Evolutionary conservation across 1,284 basidiomycete genomes (phyloP).

Genomic region (Malassezia psittaci): DNA sequence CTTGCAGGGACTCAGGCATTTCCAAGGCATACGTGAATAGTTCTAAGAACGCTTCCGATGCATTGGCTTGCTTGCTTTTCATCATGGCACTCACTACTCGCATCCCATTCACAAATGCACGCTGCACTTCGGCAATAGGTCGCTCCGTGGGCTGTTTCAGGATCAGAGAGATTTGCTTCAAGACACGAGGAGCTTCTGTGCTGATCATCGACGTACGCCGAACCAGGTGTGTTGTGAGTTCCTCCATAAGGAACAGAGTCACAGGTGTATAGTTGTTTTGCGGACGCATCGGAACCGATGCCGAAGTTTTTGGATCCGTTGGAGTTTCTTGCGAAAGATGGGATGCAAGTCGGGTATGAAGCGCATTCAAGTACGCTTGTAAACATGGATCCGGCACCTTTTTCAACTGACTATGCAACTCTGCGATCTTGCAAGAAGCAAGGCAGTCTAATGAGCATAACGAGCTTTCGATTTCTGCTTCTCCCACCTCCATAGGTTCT

Average conservation of each 20-base stretch:
- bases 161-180: conserved; percentile 76
- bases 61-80: conserved; percentile 51
- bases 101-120: conserved; percentile 65
- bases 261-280: conserved; percentile 67
- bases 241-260: conserved; percentile 84
- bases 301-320: background rate
- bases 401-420: conserved; percentile 85
- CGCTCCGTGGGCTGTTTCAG: conserved; percentile 68
- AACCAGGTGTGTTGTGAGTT: conserved; percentile 67
- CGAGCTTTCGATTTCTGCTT: conserved; percentile 83
- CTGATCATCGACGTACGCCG: conserved; percentile 62
- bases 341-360: conserved; percentile 51
- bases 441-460: conserved; percentile 92
- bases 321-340: conserved; percentile 5
- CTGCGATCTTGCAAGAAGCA: conserved; percentile 81
- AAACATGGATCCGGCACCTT: conserved; percentile 57
- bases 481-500: conserved; percentile 60
- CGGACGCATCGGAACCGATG: background rate
- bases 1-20: conserved; percentile 66
- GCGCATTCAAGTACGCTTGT: conserved; percentile 50
- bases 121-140: conserved; percentile 79
- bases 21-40: conserved; percentile 79
- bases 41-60: conserved; percentile 84
- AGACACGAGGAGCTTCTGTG: conserved; percentile 82
- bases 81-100: conserved; percentile 20